These are phyloP conservation scores for Leishmania tropica DNA, from an alignment of 208 protist species.

Conservation along the genomic window DNA sequence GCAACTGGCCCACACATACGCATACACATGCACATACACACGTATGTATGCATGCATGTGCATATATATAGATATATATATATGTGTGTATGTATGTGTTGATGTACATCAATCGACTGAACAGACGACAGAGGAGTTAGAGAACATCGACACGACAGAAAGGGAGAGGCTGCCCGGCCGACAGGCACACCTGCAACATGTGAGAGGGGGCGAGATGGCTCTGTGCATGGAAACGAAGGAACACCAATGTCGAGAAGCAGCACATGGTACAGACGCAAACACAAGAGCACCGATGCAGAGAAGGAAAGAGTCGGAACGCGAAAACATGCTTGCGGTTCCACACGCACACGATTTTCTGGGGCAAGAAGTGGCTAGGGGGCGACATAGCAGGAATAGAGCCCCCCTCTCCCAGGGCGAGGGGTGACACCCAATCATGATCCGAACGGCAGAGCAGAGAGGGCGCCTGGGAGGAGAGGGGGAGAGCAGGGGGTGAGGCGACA, in stretches of 20 bases:
- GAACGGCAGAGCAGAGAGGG: background rate
- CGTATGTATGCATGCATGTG: background rate
- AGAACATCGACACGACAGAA: background rate
- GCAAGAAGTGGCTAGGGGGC: background rate
- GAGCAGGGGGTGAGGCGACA: background rate
- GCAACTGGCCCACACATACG: background rate
- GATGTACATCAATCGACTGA: background rate
- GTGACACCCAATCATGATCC: background rate
- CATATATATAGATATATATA: background rate
- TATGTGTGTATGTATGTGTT: background rate
- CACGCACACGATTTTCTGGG: background rate
- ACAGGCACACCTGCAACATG: background rate
- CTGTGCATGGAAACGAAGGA: background rate
- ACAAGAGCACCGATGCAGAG: background rate
- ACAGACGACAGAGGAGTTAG: background rate
- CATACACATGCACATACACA: slow-evolving; percentile 7
- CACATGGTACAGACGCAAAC: background rate
- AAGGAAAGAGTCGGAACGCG: background rate
- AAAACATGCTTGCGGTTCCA: background rate
- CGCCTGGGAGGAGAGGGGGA: background rate
- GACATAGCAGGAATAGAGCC: background rate
- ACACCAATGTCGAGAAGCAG: background rate
- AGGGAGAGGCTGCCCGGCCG: background rate
- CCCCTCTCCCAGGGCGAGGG: background rate
- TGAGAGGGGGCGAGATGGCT: background rate